Evolutionary conservation across 2,329 filamentous ascomycete genomes (phyloP).

Genomic region (Colletotrichum sp.): DNA sequence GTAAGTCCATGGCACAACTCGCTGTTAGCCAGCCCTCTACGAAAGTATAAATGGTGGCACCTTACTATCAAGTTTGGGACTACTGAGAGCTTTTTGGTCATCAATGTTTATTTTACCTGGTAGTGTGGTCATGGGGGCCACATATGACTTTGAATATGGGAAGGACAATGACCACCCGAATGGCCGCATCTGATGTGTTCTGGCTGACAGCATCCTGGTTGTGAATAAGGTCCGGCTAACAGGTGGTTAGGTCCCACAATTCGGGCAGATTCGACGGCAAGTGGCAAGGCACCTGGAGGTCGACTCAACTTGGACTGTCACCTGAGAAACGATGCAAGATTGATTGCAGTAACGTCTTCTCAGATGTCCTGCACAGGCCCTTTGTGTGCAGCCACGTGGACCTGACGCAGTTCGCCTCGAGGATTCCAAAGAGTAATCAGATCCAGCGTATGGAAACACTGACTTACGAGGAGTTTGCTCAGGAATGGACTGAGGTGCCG

Average conservation of each 20-base stretch:
- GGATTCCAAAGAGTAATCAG: conserved; percentile 75
- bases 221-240: conserved; percentile 4
- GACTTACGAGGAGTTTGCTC: conserved; percentile 74
- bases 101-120: not conserved
- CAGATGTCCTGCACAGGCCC: conserved; percentile 87
- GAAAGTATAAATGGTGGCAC: not conserved
- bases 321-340: conserved; percentile 58
- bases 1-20: conserved; percentile 64
- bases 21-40: not conserved
- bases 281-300: conserved; percentile 88
- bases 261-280: conserved; percentile 36
- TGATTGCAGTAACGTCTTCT: conserved; percentile 81
- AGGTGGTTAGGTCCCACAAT: conserved; percentile 8
- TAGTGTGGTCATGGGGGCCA: not conserved
- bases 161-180: not conserved
- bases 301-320: conserved; percentile 71
- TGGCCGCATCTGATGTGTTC: not conserved
- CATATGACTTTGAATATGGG: not conserved
- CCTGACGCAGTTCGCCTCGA: conserved; percentile 68
- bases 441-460: conserved; percentile 75
- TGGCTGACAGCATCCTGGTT: not conserved
- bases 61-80: not conserved
- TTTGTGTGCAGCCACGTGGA: conserved; percentile 86
- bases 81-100: not conserved
- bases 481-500: conserved; percentile 77